Base-by-base conservation (phyloP, 306 rosid species). In the Fragaria vesca region DNA sequence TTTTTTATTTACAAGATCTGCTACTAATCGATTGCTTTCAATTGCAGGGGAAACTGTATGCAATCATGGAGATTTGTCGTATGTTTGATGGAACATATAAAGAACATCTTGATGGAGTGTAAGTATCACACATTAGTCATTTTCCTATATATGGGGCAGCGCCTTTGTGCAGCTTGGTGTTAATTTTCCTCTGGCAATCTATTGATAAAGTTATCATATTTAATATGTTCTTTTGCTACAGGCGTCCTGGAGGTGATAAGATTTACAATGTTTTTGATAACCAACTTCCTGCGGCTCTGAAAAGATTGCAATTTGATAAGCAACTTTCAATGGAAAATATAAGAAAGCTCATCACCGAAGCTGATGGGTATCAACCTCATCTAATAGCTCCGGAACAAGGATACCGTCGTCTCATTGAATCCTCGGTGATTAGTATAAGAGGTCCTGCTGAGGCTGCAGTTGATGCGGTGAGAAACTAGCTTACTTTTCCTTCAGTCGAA, bases 291-390 rank as follows among this genome's bases (percentile, higher is more conserved):
- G 91, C 96, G 84, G 98, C 98, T 47, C 83, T 94, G 13, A 94
- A 91, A 83, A 88, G 97, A 89, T 82, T 94, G 81, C 98, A 94
- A 88, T 94, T 94, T 83, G 98, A 94, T 87, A 94, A 89, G 83
- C 98, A 94, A 79, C 97, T 94, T 69, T 79, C 98, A 17, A 91
- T 94, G 98, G 98, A 94, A 87, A 94, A 94, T 75, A 91, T 94
- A 78, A 74, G 89, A 79, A 94, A 94, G 87, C 93, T 90, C 76
- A 90, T 94, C 71, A 94, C 98, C 3, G 98, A 94, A 81, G 98
- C 98, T 73, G 98, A 94, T 89, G 98, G 98, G 70, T 94, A 94
- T 84, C 98, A 94, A 81, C 98, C 97, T 80, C 98, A 94, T 84
- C 80, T 94, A 80, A 94, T 94, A 80, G 98, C 98, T 77, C 98